Percentiles rank a stretch among this genome's conserved stretches.
Conservation (phyloP, 169 alveolate genomes). For the Plasmodium vivax region DNA sequence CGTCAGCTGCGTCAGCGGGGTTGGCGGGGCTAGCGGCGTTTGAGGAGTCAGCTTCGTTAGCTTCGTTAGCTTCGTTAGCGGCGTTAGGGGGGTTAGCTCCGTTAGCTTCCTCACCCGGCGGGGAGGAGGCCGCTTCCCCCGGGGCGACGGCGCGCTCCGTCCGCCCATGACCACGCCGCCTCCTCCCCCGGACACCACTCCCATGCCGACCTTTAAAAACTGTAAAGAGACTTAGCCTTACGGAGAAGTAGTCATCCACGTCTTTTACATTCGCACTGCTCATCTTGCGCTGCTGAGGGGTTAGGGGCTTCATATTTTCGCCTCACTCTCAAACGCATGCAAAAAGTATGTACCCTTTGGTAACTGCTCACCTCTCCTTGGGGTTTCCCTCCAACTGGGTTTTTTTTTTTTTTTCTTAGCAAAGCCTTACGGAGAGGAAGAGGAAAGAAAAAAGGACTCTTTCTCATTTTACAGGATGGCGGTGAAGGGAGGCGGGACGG, state of each 20-base stretch:
- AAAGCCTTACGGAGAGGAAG: not conserved
- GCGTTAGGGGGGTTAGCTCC: not conserved
- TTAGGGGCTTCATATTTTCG: not conserved
- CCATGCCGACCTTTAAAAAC: conserved; percentile 1
- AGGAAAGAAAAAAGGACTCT: not conserved
- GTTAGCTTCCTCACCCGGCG: not conserved
- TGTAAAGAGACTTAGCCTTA: conserved; percentile 15
- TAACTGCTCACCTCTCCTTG: not conserved
- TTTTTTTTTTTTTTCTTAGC: too few relatives aligned
- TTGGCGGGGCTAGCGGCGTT: too few relatives aligned
- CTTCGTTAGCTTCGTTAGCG: too few relatives aligned
- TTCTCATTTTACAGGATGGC: not conserved
- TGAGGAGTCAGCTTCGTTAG: too few relatives aligned
- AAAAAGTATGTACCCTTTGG: not conserved
- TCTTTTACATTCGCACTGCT: conserved; percentile 21
- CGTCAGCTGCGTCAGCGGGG: too few relatives aligned
- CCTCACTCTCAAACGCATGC: not conserved
- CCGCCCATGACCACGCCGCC: not conserved
- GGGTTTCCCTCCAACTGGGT: not conserved
- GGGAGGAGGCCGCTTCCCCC: not conserved
- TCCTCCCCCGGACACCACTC: not conserved
- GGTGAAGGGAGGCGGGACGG: not conserved
- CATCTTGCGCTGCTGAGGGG: not conserved
- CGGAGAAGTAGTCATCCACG: not conserved
- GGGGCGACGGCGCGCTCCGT: not conserved